These are phyloP conservation scores for Penicillium vulpinum DNA, from an alignment of 2,329 filamentous ascomycete species.

Conservation along the genomic window DNA sequence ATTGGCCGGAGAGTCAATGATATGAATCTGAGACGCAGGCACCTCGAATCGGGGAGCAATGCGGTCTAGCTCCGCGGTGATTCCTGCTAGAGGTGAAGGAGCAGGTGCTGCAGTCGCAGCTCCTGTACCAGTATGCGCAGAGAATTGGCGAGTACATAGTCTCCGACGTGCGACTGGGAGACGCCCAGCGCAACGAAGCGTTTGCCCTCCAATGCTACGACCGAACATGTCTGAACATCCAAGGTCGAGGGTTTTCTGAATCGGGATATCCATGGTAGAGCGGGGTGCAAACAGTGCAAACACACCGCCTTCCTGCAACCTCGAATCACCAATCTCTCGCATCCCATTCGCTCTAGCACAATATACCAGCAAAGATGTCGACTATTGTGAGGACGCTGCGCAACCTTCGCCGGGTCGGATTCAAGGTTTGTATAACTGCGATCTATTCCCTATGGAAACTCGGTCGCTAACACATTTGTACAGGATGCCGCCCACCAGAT, in stretches of 20 bases:
- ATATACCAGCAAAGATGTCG: slow-evolving; percentile 69
- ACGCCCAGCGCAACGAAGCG: slow-evolving; percentile 37
- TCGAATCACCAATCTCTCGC: slow-evolving; percentile 21
- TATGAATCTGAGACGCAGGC: slow-evolving; percentile 73
- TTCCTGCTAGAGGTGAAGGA: slow-evolving; percentile 55
- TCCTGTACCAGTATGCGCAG: slow-evolving; percentile 31
- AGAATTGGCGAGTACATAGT: slow-evolving; percentile 40
- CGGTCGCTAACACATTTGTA: slow-evolving; percentile 41
- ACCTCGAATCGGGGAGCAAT: slow-evolving; percentile 91
- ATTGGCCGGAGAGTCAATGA: slow-evolving; percentile 77
- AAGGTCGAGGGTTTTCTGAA: slow-evolving; percentile 18
- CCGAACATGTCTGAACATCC: slow-evolving; percentile 36
- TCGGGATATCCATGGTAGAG: slow-evolving; percentile 18
- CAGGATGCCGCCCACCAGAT: slow-evolving; percentile 91
- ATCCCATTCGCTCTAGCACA: slow-evolving; percentile 15
- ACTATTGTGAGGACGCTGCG: slow-evolving; percentile 80
- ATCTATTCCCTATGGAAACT: slow-evolving; percentile 14
- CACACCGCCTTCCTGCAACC: slow-evolving; percentile 29
- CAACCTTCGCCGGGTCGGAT: slow-evolving; percentile 81
- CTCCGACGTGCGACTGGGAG: slow-evolving; percentile 33
- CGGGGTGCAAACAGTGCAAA: slow-evolving; percentile 41
- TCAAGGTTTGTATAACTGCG: slow-evolving; percentile 65
- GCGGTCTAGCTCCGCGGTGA: slow-evolving; percentile 76
- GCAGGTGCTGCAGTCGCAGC: slow-evolving; percentile 27
- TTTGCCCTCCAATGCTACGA: slow-evolving; percentile 41